Evolutionary conservation across 139 green algal genomes (phyloP).

Genomic region (Chlamydomonas sphaeroides): DNA sequence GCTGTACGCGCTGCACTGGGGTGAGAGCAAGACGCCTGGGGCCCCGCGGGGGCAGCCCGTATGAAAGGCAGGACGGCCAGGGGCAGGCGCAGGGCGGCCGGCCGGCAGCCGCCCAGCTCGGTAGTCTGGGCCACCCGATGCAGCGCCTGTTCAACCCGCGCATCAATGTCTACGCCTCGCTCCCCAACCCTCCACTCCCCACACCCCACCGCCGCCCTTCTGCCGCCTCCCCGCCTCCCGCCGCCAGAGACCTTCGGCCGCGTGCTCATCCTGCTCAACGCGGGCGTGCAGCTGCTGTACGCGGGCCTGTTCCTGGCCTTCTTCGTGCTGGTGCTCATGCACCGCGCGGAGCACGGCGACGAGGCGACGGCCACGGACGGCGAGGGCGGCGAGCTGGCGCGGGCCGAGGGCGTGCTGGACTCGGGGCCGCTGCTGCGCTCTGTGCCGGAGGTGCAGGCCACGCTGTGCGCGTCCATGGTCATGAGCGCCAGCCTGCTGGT

Average conservation of each 20-base stretch:
- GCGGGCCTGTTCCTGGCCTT: neutral
- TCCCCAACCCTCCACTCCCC: neutral
- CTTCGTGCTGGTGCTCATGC: conserved; percentile 17
- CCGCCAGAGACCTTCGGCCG: neutral
- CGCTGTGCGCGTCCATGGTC: neutral
- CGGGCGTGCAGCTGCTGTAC: neutral
- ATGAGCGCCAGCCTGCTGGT: conserved; percentile 15
- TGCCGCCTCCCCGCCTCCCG: neutral
- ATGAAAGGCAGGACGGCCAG: no score
- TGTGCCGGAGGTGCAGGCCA: neutral
- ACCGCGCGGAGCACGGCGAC: neutral
- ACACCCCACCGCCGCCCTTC: neutral
- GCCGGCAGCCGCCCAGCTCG: no score
- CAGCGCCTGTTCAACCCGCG: no score
- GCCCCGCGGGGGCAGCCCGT: no score
- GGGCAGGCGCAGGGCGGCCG: no score
- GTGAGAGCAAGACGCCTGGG: no score
- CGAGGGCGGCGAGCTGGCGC: neutral
- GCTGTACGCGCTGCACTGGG: conserved; percentile 24
- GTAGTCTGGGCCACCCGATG: no score
- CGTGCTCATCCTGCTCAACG: neutral
- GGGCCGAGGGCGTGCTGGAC: no score
- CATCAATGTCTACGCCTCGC: no score
- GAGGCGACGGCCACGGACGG: neutral
- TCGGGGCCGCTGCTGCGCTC: neutral